Conservation (phyloP, 2,329 filamentous ascomycete genomes). For the Bisporella sp. region DNA sequence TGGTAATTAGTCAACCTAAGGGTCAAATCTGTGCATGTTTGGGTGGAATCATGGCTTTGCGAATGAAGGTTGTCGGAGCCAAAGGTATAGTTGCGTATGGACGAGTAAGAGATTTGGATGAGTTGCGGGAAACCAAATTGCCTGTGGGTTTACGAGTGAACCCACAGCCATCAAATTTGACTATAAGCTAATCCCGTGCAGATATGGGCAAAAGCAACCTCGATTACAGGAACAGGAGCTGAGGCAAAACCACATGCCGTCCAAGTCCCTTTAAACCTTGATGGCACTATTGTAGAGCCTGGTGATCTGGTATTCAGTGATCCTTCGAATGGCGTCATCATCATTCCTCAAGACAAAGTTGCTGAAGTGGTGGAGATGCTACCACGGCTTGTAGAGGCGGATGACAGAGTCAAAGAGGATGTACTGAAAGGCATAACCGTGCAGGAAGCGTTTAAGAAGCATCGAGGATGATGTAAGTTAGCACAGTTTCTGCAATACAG, state of each 20-base stretch:
- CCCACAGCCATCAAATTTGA: constrained; percentile 19
- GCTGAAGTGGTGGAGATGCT: constrained; percentile 51
- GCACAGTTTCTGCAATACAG: neutral
- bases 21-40: constrained; percentile 63
- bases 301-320: constrained; percentile 68
- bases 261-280: constrained; percentile 37
- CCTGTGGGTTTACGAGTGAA: constrained; percentile 38
- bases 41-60: constrained; percentile 69
- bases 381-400: constrained; percentile 33
- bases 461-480: constrained; percentile 11
- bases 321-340: constrained; percentile 60
- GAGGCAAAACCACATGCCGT: constrained; percentile 50
- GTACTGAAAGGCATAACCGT: constrained; percentile 56
- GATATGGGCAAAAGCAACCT: constrained; percentile 50
- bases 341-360: constrained; percentile 56
- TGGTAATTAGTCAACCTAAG: constrained; percentile 58
- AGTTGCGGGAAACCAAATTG: constrained; percentile 47
- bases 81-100: constrained; percentile 61
- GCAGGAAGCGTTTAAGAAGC: constrained; percentile 55
- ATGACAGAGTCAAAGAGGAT: constrained; percentile 56
- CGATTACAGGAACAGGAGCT: constrained; percentile 49
- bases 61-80: constrained; percentile 57
- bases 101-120: constrained; percentile 57
- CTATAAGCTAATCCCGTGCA: constrained; percentile 13
- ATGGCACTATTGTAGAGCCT: constrained; percentile 35